Base-by-base conservation (phyloP, 495 filamentous ascomycete species). In the Podospora fimiseda region DNA sequence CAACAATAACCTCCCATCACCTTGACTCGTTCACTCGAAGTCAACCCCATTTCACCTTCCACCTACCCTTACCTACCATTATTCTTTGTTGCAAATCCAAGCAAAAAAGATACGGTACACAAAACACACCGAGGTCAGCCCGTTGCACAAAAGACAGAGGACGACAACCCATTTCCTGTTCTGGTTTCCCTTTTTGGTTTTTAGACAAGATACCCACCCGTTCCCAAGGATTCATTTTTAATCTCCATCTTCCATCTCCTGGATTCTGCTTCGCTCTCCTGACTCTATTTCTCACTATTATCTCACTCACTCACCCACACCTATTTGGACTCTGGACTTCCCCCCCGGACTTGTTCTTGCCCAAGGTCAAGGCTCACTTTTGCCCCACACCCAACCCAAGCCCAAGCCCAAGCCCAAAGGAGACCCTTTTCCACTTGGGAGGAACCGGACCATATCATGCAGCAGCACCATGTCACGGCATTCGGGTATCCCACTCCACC, bases 401-500 rank as follows among this genome's bases (percentile, higher is more conserved):
- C 13, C 44, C 22, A 47, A 47, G 39, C 16, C 16, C 8, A 41
- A 41, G 39, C 24, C 21, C 44, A 47, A 47, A 41, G 39, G 8
- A 41, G 39, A 14, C 39, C 39, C 14, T n/a, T 18, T 41, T 14
- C 39, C 43, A 48, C 49, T 56, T 54, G 52, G 42, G 50, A 54
- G 60, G 47, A 54, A 51, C 57, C 51, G 60, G 44, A 52, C 51
- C 57, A 51, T 61, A 76, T 60, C 66, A 78, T 78, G 74, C 74
- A 78, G 74, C 70, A 78, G 74, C 74, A 78, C 73, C 70, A 78
- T 75, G 72, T 73, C 64, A 57, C 73, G 68, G 71, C 68, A 52
- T 76, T 67, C 64, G 74, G 74, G 63, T 76, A 75, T 70, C 74
- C 73, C 61, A 76, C 73, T 62, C 74, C 74, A 48, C 74, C 74